These are phyloP conservation scores for Phytophthora boehmeriae DNA, from an alignment of 352 stramenopile species.

Conservation along the genomic window DNA sequence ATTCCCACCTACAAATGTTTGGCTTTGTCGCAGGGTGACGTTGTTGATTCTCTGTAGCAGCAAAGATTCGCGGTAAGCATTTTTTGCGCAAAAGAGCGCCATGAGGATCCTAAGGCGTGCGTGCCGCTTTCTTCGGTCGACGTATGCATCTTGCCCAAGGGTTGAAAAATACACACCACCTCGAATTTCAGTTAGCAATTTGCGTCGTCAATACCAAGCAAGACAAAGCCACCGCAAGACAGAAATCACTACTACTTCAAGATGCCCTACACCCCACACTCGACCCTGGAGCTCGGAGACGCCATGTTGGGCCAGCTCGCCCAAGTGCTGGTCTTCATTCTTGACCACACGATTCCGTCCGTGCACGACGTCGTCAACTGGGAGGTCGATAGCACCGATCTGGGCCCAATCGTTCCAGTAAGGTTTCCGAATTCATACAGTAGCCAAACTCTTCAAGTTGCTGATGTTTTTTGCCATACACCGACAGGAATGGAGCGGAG, in stretches of 20 bases:
- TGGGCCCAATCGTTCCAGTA: slow-evolving; percentile 40
- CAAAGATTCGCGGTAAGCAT: background rate
- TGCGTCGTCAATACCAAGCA: slow-evolving; percentile 18
- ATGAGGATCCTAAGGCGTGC: background rate
- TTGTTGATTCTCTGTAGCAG: background rate
- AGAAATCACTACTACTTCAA: slow-evolving; percentile 1
- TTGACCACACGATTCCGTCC: slow-evolving; percentile 40
- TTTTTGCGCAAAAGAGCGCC: slow-evolving; percentile 5
- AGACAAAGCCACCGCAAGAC: slow-evolving; percentile 6
- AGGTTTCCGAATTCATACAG: too few relatives aligned
- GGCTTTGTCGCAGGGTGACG: background rate
- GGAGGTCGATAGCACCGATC: slow-evolving; percentile 33
- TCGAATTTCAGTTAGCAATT: slow-evolving; percentile 20
- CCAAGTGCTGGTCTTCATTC: slow-evolving; percentile 32
- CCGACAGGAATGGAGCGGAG: slow-evolving; percentile 17
- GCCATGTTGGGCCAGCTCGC: slow-evolving; percentile 41
- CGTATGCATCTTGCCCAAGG: slow-evolving; percentile 17
- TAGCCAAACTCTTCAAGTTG: background rate
- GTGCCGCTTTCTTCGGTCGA: slow-evolving; percentile 6
- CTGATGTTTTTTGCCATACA: background rate
- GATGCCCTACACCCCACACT: slow-evolving; percentile 40
- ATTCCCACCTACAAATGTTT: background rate
- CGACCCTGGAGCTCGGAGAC: slow-evolving; percentile 45
- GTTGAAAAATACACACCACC: background rate
- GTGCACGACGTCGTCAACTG: slow-evolving; percentile 51